These are phyloP conservation scores for Echria macrotheca DNA, from an alignment of 495 filamentous ascomycete genomes.

Conservation along the genomic window DNA sequence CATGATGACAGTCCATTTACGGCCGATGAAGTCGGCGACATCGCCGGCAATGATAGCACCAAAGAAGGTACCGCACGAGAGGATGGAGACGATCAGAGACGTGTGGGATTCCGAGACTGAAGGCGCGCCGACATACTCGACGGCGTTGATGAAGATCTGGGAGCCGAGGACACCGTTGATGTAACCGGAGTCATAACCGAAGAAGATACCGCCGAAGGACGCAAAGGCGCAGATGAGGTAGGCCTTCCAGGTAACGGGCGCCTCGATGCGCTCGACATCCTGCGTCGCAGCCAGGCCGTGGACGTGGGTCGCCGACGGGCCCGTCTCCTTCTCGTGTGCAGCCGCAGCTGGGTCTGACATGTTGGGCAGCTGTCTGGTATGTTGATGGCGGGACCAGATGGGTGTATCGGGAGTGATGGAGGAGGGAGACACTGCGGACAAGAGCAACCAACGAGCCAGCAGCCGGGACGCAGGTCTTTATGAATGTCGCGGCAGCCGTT, in stretches of 20 bases:
- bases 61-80: slow-evolving; percentile 72
- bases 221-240: slow-evolving; percentile 67
- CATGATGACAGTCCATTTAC: slow-evolving; percentile 60
- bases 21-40: slow-evolving; percentile 62
- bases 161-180: slow-evolving; percentile 57
- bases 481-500: not conserved
- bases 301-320: not conserved
- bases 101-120: slow-evolving; percentile 35
- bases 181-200: slow-evolving; percentile 61
- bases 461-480: slow-evolving; percentile 10
- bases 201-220: slow-evolving; percentile 64
- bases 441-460: not conserved
- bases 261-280: slow-evolving; percentile 53
- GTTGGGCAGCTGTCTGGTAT: not conserved
- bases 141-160: slow-evolving; percentile 42
- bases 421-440: not conserved
- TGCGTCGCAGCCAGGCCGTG: slow-evolving; percentile 14
- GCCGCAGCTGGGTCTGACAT: slow-evolving; percentile 11
- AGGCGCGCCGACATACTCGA: slow-evolving; percentile 29
- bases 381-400: not conserved
- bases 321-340: slow-evolving; percentile 5
- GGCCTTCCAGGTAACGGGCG: slow-evolving; percentile 59
- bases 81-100: slow-evolving; percentile 66
- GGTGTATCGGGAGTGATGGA: not conserved
- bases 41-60: slow-evolving; percentile 67